These are phyloP conservation scores for Asclepias syriaca DNA, from an alignment of 257 asterid species.

Conservation along the genomic window DNA sequence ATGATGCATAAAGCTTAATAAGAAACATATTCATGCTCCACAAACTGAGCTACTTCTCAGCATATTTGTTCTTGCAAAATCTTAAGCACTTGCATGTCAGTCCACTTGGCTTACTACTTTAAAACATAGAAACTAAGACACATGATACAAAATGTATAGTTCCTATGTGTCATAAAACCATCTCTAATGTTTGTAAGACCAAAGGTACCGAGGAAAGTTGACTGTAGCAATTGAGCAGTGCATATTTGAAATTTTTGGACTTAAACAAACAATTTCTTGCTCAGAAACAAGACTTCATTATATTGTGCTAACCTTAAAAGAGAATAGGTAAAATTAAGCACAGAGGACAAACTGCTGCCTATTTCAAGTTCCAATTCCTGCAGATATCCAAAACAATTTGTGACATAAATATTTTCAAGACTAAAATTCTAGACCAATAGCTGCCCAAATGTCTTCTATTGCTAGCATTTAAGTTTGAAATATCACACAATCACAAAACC, in stretches of 20 bases:
- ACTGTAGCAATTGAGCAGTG: background rate
- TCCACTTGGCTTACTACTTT: background rate
- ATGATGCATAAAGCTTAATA: background rate
- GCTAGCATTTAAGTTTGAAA: background rate
- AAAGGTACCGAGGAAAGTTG: too few species aligned
- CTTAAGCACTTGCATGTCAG: background rate
- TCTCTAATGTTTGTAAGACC: background rate
- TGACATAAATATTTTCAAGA: background rate
- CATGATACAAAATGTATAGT: background rate
- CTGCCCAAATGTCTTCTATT: background rate
- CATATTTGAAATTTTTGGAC: background rate
- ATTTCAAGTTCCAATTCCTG: background rate
- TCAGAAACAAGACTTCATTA: background rate
- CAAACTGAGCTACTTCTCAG: background rate
- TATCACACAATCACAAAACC: background rate
- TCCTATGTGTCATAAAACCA: background rate
- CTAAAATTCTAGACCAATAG: background rate
- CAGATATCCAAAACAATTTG: background rate
- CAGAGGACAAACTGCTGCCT: background rate
- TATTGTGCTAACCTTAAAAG: background rate
- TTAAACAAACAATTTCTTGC: background rate
- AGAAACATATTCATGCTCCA: background rate
- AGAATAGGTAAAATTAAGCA: background rate
- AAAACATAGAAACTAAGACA: background rate
- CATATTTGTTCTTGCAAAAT: background rate